Evolutionary conservation across 148 eudicot genomes (phyloP), one percentile per base, ranked within the genome.

Genomic region (Fagopyrum tataricum): DNA sequence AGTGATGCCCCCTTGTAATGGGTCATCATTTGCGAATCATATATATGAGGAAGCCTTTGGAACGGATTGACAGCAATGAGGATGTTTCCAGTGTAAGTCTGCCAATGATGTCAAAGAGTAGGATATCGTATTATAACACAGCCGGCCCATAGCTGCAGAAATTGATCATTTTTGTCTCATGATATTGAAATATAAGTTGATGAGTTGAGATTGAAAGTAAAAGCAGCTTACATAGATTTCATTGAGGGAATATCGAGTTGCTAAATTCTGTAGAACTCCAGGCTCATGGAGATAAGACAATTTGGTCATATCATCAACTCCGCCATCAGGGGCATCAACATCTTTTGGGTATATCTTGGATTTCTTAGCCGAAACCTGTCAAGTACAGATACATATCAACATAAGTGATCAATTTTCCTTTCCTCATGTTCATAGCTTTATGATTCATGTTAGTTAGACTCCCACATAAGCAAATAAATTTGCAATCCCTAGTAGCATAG

Each of bases 291-390:
- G 78, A 82, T 93, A 93, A 67, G 96, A 89, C 74, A 93, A 82
- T 75, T 89, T 93, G 46, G 92, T 93, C 98, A 93, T 93, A 86
- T 93, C 98, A 89, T 93, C 96, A 73, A 87, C 96, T 76, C 98
- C 98, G 46, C 87, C 88, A 79, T 80, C 85, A 70, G 94, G 97
- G 73, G 98, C 97, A 76, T 93, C 98, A 78, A 79, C 74, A 76
- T 93, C 98, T 82, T 85, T 91, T 11, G 96, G 94, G 75, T 87
- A 89, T 71, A 91, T 81, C 48, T 78, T 89, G 21, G 90, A 83
- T 67, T 80, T 72, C 42, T 72, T 85, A 67, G 79, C 81, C 26
- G 79, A 72, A 77, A 89, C 84, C 98, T 92, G 58, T 75, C 23
- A 42, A 23, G 37, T 58, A 10, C 31, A 23, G 8, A 55, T n/a